Base-by-base conservation (phyloP, 2,329 filamentous ascomycete genomes). In the Colletotrichum sansevieriae region DNA sequence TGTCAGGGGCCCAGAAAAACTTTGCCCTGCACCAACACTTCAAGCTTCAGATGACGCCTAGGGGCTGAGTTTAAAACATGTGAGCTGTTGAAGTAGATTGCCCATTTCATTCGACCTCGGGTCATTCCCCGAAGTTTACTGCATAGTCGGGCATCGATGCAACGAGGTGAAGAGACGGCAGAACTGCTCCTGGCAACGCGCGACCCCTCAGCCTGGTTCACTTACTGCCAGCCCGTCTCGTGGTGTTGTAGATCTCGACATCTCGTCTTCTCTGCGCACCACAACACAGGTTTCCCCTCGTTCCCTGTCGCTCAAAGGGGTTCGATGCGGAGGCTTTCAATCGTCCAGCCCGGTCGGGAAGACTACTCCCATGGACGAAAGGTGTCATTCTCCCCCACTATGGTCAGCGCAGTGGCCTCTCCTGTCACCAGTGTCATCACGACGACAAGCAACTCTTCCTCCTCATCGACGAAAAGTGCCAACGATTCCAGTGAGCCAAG, bases 11-110 rank as follows among this genome's bases (percentile, higher is more conserved):
- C 41, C 47, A 18, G 18, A 49, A 49, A 49, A 29, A 44, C 54
- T 59, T 59, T 65, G 25, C 25, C 44, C 44, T 49, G 37, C 22
- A 52, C 35, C 65, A 59, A 59, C 43, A 18, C 33, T 22, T 46
- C 56, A 61, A 56, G 66, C 66, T 69, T 69, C 66, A 61, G 66
- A 69, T 65, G 62, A 61, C 66, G 56, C 66, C 37, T 65, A 66
- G 55, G 35, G 49, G 49, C 55, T 20, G 56, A 61, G 66, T 44
- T 29, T 66, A 65, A 69, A 65, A 52, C 41, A 69, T 61, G 62
- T 56, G 56, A 56, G 55, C 35, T 56, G n/a, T 35, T 18, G 3
- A 25, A 25, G 25, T 15, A 35, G 20, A 22, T 44, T 35, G 33
- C 41, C 29, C 33, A 43, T 37, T 43, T 46, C 15, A 66, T 66